phyloP scores from a whole-genome alignment of 768 basidiomycete genomes.

The Suillus luteus region DNA sequence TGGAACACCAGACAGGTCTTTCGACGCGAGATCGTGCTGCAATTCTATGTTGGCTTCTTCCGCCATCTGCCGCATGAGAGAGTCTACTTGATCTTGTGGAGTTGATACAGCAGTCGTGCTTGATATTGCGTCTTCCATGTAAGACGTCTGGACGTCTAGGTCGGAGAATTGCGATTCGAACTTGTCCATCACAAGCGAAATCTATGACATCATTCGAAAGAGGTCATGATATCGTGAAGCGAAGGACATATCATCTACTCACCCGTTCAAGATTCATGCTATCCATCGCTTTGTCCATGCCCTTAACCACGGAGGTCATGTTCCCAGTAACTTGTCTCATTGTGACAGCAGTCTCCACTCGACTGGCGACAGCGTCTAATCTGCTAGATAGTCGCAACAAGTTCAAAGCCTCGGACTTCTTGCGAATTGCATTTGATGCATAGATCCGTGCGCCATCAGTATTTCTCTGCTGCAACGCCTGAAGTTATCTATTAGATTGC shows the following conservation, averaged over 20 bases:
- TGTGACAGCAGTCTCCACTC: conserved; percentile 97
- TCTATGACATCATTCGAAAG: conserved; percentile 48
- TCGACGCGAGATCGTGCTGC: conserved; percentile 82
- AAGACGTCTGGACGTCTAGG: conserved; percentile 95
- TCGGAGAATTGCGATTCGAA: conserved; percentile 97
- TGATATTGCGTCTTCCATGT: conserved; percentile 97
- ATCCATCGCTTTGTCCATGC: conserved; percentile 99
- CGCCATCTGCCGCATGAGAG: conserved; percentile 88
- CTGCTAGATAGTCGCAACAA: conserved; percentile 86
- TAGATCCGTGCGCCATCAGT: conserved; percentile 97
- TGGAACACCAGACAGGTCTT: conserved; percentile 55
- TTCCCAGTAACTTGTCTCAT: conserved; percentile 96
- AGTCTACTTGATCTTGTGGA: conserved; percentile 96
- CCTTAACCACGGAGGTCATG: conserved; percentile 94
- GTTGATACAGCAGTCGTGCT: conserved; percentile 90
- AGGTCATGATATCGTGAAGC: neutral
- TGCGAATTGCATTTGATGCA: conserved; percentile 96
- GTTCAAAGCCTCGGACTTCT: conserved; percentile 95
- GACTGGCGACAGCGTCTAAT: conserved; percentile 94
- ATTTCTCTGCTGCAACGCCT: conserved; percentile 97
- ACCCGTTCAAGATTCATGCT: conserved; percentile 98
- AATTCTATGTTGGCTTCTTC: conserved; percentile 97
- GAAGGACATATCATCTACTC: conserved; percentile 28
- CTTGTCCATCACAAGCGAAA: conserved; percentile 98
- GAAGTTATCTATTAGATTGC: conserved; percentile 13